Evolutionary conservation across 2,329 filamentous ascomycete species (phyloP).

Genomic region (Pseudogymnoascus sp.): DNA sequence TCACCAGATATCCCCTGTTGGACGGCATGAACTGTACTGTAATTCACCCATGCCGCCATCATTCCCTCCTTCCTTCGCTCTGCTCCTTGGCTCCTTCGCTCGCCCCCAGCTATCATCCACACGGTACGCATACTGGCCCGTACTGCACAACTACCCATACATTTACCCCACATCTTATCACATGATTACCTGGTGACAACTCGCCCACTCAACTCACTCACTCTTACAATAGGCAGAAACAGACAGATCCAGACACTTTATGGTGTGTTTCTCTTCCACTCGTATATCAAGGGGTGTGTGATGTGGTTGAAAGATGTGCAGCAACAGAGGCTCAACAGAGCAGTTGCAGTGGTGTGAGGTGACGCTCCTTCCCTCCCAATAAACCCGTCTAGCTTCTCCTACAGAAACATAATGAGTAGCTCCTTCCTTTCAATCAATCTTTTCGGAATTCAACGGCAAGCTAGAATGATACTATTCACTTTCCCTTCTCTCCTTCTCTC

Average conservation of each 20-base stretch:
- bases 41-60: background rate
- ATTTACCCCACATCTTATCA: background rate
- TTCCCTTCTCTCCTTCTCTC: background rate
- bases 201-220: too few relatives aligned
- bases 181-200: background rate
- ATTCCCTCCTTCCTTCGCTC: background rate
- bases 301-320: background rate
- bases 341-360: background rate
- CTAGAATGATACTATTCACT: background rate
- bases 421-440: background rate
- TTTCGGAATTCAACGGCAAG: background rate
- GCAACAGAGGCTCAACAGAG: background rate
- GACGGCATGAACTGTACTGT: background rate
- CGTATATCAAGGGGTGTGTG: background rate
- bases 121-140: conserved; percentile 1
- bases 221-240: background rate
- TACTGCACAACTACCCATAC: background rate
- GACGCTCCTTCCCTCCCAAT: background rate
- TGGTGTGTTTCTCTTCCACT: background rate
- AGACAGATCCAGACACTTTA: background rate
- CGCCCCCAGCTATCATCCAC: background rate
- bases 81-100: background rate
- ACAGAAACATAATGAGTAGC: background rate
- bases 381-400: background rate
- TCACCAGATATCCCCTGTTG: background rate